phyloP scores from a whole-genome alignment of 2,329 filamentous ascomycete genomes.

The Metarhizium rileyi region DNA sequence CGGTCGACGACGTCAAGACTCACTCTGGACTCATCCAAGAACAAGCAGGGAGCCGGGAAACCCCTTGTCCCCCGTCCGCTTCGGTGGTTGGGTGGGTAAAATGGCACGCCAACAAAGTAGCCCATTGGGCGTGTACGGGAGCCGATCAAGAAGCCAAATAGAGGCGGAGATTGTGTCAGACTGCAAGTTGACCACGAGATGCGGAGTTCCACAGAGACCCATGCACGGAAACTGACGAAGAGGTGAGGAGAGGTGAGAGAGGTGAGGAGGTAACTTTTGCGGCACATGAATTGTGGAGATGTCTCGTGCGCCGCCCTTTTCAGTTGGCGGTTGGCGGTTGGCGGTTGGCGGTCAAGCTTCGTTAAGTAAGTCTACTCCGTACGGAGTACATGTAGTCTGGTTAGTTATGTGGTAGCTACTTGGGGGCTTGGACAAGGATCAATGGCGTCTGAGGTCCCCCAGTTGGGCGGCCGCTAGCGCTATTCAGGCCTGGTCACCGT shows the following conservation, averaged over 20 bases:
- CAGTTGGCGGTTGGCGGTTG: background rate
- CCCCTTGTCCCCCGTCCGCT: background rate
- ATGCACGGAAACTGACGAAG: background rate
- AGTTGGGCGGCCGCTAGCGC: background rate
- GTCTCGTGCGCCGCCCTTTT: no score
- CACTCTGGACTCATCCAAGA: no score
- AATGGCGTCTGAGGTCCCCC: no score
- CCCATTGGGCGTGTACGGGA: background rate
- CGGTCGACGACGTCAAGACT: background rate
- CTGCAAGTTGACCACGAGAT: background rate
- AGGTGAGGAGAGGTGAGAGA: background rate
- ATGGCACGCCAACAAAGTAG: background rate
- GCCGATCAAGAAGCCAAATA: background rate
- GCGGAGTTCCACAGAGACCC: no score
- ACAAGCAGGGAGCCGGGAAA: no score
- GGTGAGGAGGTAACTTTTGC: no score
- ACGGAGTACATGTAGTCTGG: no score
- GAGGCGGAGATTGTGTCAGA: background rate
- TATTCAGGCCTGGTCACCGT: background rate
- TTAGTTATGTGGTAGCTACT: no score
- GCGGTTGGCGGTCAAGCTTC: no score
- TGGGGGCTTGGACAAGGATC: no score
- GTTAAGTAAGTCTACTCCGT: no score
- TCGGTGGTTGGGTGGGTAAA: background rate
- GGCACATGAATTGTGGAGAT: conserved; percentile 2